These are phyloP conservation scores for button mushroom (Agaricus bisporus) DNA, from an alignment of 768 basidiomycete genomes.

Conservation along the genomic window DNA sequence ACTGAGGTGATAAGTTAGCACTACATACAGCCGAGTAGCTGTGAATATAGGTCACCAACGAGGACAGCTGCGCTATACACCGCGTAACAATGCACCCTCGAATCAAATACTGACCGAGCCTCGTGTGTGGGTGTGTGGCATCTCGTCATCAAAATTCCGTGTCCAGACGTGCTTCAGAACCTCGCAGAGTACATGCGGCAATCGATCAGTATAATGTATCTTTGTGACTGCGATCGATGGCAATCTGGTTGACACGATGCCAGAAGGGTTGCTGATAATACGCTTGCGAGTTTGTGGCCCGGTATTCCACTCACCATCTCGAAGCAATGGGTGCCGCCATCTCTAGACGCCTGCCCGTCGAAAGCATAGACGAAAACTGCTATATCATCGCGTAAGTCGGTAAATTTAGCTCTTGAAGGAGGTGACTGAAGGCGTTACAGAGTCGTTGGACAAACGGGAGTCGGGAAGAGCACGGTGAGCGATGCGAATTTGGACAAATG, in stretches of 20 bases:
- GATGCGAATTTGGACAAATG: neutral
- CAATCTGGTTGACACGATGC: neutral
- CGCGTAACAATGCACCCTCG: neutral
- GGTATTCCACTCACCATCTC: neutral
- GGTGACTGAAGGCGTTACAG: neutral
- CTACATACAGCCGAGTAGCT: neutral
- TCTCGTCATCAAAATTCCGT: neutral
- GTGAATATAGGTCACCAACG: neutral
- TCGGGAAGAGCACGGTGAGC: constrained; percentile 4
- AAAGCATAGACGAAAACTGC: neutral
- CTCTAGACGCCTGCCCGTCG: neutral
- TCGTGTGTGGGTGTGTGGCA: neutral
- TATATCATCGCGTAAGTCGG: constrained; percentile 1
- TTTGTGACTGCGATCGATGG: neutral
- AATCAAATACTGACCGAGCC: neutral
- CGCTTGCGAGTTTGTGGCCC: neutral
- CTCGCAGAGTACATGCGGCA: neutral
- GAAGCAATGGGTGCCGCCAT: neutral
- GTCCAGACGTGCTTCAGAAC: neutral
- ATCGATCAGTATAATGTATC: neutral
- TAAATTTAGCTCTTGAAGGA: neutral
- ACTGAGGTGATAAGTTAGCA: neutral
- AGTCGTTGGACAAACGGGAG: constrained; percentile 3
- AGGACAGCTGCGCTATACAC: neutral
- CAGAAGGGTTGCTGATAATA: neutral